Evolutionary conservation across 768 basidiomycete species (phyloP).

Genomic region (Clitopilus passeckerianus): DNA sequence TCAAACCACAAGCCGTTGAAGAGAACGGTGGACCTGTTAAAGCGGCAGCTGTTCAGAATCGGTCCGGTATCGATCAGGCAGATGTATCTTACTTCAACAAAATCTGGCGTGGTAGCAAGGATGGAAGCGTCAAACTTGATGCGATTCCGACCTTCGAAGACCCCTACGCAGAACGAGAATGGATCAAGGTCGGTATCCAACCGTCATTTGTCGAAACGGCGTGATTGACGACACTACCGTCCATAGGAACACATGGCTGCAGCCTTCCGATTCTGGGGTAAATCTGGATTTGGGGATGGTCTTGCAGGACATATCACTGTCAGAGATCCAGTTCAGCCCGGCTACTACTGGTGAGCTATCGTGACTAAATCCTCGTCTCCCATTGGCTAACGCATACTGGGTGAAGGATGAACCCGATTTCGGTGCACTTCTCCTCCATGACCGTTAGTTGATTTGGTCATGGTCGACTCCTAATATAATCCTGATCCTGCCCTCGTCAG

Average conservation of each 20-base stretch:
- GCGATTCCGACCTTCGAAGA: constrained; percentile 16
- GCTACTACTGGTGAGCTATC: constrained; percentile 17
- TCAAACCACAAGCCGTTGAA: background rate
- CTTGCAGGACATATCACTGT: constrained; percentile 49
- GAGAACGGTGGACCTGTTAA: background rate
- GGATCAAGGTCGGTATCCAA: constrained; percentile 15
- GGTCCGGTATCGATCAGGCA: background rate
- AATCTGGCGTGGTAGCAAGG: constrained; percentile 15
- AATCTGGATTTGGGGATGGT: constrained; percentile 42
- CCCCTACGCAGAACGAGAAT: constrained; percentile 20
- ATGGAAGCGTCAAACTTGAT: constrained; percentile 15
- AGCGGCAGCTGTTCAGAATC: constrained; percentile 1
- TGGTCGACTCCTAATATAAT: background rate
- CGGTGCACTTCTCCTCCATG: constrained; percentile 20
- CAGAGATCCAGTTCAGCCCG: constrained; percentile 25
- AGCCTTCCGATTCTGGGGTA: constrained; percentile 23
- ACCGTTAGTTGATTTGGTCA: constrained; percentile 8
- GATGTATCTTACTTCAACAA: constrained; percentile 8
- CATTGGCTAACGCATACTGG: background rate
- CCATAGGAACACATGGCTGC: constrained; percentile 19
- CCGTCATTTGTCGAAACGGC: background rate
- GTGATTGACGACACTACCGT: background rate
- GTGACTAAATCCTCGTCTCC: background rate
- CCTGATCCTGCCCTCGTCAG: constrained; percentile 3
- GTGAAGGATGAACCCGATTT: constrained; percentile 21